Base-by-base conservation (phyloP, 345 rosid genomes). In the Microthlaspi erraticum region DNA sequence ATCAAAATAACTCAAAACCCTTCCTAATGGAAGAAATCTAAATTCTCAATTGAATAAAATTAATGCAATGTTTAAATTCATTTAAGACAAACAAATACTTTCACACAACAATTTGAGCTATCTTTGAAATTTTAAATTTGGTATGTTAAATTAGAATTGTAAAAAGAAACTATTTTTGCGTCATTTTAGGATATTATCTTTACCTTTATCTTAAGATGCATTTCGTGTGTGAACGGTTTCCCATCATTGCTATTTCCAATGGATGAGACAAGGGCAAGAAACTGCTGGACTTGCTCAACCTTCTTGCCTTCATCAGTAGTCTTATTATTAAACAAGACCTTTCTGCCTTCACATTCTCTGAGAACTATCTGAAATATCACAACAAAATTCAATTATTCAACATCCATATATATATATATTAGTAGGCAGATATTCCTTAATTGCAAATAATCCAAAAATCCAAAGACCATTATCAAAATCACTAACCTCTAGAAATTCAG, bases 281-380 rank as follows among this genome's bases (percentile, higher is more conserved):
- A 86, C 71, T 80, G 58, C 45, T 74, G 74, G 50, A 88, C 83
- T 67, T 91, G 95, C 42, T 73, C 59, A 52, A 16, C 60, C 66
- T 74, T 83, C 81, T 81, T 84, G 4, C n/a, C 8, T 70, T 74
- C 80, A 67, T 91, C 83, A 66, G 43, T 83, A 45, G 88, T 91
- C 79, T 78, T 88, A 80, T 91, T 91, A 73, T 91, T 77, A 65
- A 91, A 91, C 64, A 87, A 75, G 50, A 88, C 86, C 18, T 2
- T 26, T 11, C 97, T 75, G 19, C 81, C 84, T n/a, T 60, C 66
- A 76, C 91, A 84, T 13, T 69, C 43, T 0, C 16, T 31, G 10
- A 88, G 81, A 79, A 91, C 80, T 32, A 83, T 88, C 97, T 88
- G 72, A 16, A 66, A 23, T 37, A 39, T 29, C 17, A 26, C 37